These are phyloP conservation scores for Gossypium laxum DNA, from an alignment of 441 rosid species.

Conservation along the genomic window DNA sequence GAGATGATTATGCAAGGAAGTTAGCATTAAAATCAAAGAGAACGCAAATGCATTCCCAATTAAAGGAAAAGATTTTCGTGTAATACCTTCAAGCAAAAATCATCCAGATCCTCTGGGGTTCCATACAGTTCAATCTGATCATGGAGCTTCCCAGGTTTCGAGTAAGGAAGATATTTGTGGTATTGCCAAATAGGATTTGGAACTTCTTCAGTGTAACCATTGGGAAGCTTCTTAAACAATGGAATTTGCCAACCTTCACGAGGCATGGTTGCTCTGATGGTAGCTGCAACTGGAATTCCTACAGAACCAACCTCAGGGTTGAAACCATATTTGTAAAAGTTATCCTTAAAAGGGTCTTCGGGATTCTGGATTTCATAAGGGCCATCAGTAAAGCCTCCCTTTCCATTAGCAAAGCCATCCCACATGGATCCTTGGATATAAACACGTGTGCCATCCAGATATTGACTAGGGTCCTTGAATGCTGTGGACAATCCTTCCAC, in stretches of 20 bases:
- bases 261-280: slow-evolving; percentile 95
- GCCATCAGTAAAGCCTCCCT: slow-evolving; percentile 84
- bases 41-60: slow-evolving; percentile 6
- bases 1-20: slow-evolving; percentile 16
- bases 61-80: slow-evolving; percentile 9
- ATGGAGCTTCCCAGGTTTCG: slow-evolving; percentile 74
- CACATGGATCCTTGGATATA: slow-evolving; percentile 94
- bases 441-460: slow-evolving; percentile 79
- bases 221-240: slow-evolving; percentile 49
- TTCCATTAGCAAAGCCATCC: slow-evolving; percentile 96
- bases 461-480: slow-evolving; percentile 58
- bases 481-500: slow-evolving; percentile 14
- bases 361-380: slow-evolving; percentile 91
- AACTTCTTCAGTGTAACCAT: slow-evolving; percentile 78
- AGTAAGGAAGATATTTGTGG: slow-evolving; percentile 88
- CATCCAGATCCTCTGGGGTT: slow-evolving; percentile 64
- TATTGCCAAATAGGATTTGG: slow-evolving; percentile 86
- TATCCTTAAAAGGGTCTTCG: slow-evolving; percentile 71
- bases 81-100: slow-evolving; percentile 84
- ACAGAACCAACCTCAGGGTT: slow-evolving; percentile 98
- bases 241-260: slow-evolving; percentile 84
- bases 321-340: slow-evolving; percentile 71
- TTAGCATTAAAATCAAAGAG: slow-evolving; percentile 5
- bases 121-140: slow-evolving; percentile 77
- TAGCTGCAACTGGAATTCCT: slow-evolving; percentile 95